Evolutionary conservation across 2,329 filamentous ascomycete species (phyloP), one percentile per base, ranked within the genome.

Genomic region (Ploettnerulaceae sp.): DNA sequence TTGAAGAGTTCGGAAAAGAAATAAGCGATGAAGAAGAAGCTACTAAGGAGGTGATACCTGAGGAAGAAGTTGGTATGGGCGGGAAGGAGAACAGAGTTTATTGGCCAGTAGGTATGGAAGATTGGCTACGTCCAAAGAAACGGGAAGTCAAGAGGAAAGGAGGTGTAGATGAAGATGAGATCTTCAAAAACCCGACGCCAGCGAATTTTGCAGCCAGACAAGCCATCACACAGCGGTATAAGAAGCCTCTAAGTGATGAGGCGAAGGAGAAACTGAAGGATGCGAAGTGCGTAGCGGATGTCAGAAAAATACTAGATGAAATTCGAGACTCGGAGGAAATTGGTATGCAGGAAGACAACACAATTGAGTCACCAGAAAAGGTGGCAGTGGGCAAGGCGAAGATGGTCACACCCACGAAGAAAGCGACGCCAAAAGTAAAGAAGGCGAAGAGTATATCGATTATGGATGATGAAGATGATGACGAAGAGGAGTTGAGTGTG

Each of bases 101-200:
- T 63, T 96, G 91, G 90, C 90, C 89, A 0, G 74, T 80, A 1
- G 87, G 87, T 0, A 89, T 89, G 81, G 90, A 95, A 63, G 86
- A 94, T 52, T 96, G 89, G 89, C 69, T 96, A 17, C 75, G 82
- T 45, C 89, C 89, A 0, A 82, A 77, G 66, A 96, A 95, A 69
- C 76, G 81, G 47, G 76, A 83, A 53, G 64, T 79, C 63, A 47
- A 47, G 25, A 40, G 34, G 60, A 69, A 65, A 44, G 64, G 56
- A 37, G 58, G 37, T 7, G 64, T 66, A 5, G 66, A 63, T 29
- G 64, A 67, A 52, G 64, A 66, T 6, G 56, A 58, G 17, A 60
- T 62, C 28, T 58, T 63, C 17, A 53, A 50, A 8, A 53, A 61
- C 36, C 58, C 59, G 1, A 61, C 59, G 4, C 57, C 59, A 2